These are phyloP conservation scores for Pythium periplocum DNA, from an alignment of 352 stramenopile species.

Conservation along the genomic window DNA sequence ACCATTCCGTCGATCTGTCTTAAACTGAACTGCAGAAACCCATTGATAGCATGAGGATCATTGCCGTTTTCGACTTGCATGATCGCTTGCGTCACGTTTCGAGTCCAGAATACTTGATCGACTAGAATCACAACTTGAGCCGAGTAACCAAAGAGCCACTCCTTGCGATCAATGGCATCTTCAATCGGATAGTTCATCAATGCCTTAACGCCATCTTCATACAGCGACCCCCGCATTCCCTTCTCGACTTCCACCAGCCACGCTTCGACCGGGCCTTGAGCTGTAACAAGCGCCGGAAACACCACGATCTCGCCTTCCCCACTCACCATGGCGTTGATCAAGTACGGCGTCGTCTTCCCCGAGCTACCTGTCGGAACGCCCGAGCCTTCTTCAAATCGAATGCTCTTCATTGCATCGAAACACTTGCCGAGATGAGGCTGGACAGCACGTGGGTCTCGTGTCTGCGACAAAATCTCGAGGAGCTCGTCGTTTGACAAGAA, in stretches of 20 bases:
- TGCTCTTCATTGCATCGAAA: conserved; percentile 91
- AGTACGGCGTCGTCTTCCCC: conserved; percentile 28
- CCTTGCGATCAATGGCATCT: conserved; percentile 81
- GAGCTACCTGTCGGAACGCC: conserved; percentile 18
- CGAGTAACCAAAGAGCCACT: conserved; percentile 89
- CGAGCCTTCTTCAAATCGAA: conserved; percentile 66
- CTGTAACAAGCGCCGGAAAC: conserved; percentile 69
- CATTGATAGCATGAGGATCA: conserved; percentile 63
- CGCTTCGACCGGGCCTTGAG: conserved; percentile 80
- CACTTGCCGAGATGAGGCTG: conserved; percentile 90
- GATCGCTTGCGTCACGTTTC: conserved; percentile 82
- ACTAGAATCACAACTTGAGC: conserved; percentile 87
- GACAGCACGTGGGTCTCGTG: conserved; percentile 82
- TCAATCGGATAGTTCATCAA: conserved; percentile 86
- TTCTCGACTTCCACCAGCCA: conserved; percentile 89
- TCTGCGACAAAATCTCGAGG: conserved; percentile 89
- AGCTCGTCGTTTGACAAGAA: conserved; percentile 92
- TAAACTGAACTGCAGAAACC: conserved; percentile 86
- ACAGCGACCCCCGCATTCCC: conserved; percentile 82
- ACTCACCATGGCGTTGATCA: conserved; percentile 82
- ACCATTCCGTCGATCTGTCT: conserved; percentile 93
- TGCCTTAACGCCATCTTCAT: conserved; percentile 80
- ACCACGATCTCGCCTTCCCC: conserved; percentile 82
- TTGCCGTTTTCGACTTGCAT: conserved; percentile 61
- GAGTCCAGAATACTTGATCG: conserved; percentile 90